Conservation (phyloP, 139 green algal genomes). For the Coccomyxa sp. region DNA sequence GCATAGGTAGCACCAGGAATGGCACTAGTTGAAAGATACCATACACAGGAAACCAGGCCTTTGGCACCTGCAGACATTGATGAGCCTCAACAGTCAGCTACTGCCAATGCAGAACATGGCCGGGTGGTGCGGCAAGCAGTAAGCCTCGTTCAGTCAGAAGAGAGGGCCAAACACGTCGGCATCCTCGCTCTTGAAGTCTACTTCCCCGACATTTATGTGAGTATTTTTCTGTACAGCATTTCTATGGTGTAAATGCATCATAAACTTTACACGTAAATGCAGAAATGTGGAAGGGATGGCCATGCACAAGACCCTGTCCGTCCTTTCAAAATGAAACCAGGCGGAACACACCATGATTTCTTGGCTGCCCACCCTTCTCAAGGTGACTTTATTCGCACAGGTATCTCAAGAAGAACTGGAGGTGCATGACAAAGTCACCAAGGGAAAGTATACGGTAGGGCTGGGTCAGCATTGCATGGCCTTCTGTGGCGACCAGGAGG, state of each 20-base stretch:
- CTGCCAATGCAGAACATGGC: no score
- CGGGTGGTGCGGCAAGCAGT: neutral
- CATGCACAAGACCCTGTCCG: neutral
- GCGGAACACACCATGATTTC: neutral
- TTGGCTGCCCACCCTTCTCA: neutral
- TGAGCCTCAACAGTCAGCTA: no score
- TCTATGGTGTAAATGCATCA: neutral
- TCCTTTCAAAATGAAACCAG: neutral
- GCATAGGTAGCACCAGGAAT: no score
- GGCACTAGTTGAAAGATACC: no score
- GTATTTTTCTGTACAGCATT: neutral
- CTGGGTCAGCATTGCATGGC: slow-evolving; percentile 53
- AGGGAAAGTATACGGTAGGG: slow-evolving; percentile 83
- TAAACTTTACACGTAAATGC: neutral
- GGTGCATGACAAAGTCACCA: slow-evolving; percentile 45
- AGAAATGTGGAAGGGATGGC: neutral
- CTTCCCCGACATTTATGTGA: slow-evolving; percentile 49
- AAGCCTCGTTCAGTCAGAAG: neutral
- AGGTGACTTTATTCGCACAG: slow-evolving; percentile 15
- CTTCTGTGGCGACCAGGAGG: slow-evolving; percentile 71
- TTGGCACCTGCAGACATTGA: no score
- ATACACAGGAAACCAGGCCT: no score
- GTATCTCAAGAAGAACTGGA: slow-evolving; percentile 69
- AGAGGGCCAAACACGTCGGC: slow-evolving; percentile 41
- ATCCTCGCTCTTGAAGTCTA: slow-evolving; percentile 71